phyloP scores from a whole-genome alignment of 2,329 filamentous ascomycete genomes.

The Pochonia chlamydosporia region DNA sequence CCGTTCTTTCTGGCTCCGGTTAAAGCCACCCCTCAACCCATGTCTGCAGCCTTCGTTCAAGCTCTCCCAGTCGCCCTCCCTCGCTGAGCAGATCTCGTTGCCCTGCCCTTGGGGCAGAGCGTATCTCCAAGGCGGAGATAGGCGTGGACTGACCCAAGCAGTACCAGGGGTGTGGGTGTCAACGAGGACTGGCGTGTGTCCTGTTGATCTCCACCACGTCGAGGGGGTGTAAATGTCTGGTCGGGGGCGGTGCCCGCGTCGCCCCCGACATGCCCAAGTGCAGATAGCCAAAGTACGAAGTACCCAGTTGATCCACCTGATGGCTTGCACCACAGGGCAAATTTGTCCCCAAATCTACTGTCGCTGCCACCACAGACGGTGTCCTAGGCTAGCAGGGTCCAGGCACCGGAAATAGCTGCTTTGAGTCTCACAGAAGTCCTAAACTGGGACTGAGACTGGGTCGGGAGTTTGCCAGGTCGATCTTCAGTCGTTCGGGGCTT shows the following conservation, averaged over 20 bases:
- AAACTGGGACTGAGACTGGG: background rate
- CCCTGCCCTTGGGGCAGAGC: background rate
- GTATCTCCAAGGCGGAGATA: constrained; percentile 2
- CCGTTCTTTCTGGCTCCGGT: background rate
- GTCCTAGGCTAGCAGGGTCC: background rate
- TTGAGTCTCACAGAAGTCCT: background rate
- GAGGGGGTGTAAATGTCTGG: background rate
- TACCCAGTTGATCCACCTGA: too few species aligned
- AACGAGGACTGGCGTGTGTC: background rate
- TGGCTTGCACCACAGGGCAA: background rate
- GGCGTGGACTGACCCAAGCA: background rate
- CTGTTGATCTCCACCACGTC: background rate
- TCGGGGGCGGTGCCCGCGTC: background rate
- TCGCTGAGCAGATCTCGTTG: constrained; percentile 1
- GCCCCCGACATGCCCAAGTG: background rate
- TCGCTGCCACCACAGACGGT: background rate
- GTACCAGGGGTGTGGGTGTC: background rate
- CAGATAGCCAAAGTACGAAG: background rate
- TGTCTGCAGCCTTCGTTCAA: constrained; percentile 6
- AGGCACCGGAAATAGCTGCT: constrained; percentile 8
- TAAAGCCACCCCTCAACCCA: constrained; percentile 1
- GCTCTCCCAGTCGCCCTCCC: constrained; percentile 1
- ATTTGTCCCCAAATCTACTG: background rate
- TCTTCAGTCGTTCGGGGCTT: constrained; percentile 5
- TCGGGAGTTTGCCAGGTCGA: constrained; percentile 5